Evolutionary conservation across 2,329 filamentous ascomycete species (phyloP), one percentile per base, ranked within the genome.

Genomic region (Colletotrichum navitas): DNA sequence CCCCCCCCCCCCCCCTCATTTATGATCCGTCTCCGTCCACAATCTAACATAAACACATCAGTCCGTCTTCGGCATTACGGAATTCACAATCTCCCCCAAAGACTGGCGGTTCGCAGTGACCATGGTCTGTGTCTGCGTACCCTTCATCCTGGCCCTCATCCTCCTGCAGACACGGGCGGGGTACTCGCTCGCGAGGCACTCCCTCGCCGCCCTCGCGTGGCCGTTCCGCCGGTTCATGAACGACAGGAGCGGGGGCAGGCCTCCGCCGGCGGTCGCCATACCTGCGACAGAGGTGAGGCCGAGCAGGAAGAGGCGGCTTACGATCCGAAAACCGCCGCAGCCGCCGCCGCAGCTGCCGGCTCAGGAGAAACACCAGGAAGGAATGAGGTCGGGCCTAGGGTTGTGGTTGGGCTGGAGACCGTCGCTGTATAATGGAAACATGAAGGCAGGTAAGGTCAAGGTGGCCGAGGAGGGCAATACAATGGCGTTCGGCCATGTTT

Each of bases 101-200:
- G 84, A 87, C 76, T 85, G 83, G 81, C 79, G 80, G 14, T 87
- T 87, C 71, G 77, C 82, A 24, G 77, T 85, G 18, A 92, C 88
- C 77, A 95, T 94, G 75, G 91, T 91, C 8, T 90, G 89, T 79
- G 90, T 87, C 54, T 87, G 85, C 76, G 80, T 87, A 2, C 85
- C 85, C 29, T 87, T 87, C 74, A 84, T 86, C 76, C 73, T 85
- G 32, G 77, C 86, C 29, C 81, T 86, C 67, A 80, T 84, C 45
- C 79, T 85, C 39, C 77, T 86, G 43, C 85, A 87, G 66, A 84
- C 82, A 8, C 79, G 81, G 34, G 78, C 79, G 26, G 83, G 72
- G 11, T 74, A 73, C 39, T 66, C 70, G 14, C 56, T 74, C 1
- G 70, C 71, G 39, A 66, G 36, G 36, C 65, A 72, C 39, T 41